Conservation (phyloP, 129 eudicot genomes). For the Flaveria brownii region DNA sequence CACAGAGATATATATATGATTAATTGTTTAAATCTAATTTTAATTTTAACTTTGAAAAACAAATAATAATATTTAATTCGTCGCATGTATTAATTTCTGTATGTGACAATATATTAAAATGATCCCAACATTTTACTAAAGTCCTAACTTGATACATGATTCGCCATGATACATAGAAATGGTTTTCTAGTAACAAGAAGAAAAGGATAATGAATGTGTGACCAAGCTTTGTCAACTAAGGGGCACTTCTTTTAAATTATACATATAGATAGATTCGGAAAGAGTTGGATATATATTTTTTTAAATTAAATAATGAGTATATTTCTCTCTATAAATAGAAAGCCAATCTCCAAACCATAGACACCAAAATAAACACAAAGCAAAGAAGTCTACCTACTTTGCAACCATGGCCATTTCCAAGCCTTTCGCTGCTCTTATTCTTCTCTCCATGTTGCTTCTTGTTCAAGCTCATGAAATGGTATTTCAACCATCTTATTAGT, state of each 20-base stretch:
- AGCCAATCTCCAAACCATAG: slow-evolving; percentile 20
- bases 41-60: neutral
- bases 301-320: neutral
- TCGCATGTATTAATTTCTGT: neutral
- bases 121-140: neutral
- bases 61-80: too few relatives aligned
- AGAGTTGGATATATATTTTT: too few relatives aligned
- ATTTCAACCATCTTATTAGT: neutral
- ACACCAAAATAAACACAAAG: slow-evolving; percentile 17
- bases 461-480: slow-evolving; percentile 41
- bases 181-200: neutral
- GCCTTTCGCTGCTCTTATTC: slow-evolving; percentile 34
- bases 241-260: neutral
- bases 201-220: slow-evolving; percentile 3
- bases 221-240: slow-evolving; percentile 4
- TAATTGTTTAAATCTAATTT: neutral
- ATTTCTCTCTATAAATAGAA: slow-evolving; percentile 35
- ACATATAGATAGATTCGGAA: too few relatives aligned
- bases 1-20: neutral
- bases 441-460: slow-evolving; percentile 40
- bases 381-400: slow-evolving; percentile 1
- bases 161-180: neutral
- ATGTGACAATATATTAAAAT: neutral
- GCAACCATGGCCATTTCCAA: slow-evolving; percentile 40
- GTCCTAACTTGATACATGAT: too few relatives aligned